Base-by-base conservation (phyloP, 805 yeast species). In the Ascoidea rubescens region DNA sequence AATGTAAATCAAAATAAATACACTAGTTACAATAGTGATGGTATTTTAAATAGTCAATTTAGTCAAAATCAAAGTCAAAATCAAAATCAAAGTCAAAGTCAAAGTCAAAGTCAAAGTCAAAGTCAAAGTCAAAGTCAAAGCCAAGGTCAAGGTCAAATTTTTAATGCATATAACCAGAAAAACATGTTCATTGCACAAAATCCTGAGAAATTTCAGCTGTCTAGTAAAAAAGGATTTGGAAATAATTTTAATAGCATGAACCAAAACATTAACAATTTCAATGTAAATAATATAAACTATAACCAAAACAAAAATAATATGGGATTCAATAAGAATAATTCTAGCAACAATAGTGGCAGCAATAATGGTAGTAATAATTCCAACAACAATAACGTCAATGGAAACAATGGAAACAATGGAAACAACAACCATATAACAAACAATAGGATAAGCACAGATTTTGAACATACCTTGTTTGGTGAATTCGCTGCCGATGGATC, bases 401-500 rank as follows among this genome's bases (percentile, higher is more conserved):
- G 16, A 43, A 43, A 32, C 8, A 14, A 14, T 14, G n/a, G 16
- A 43, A 43, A 32, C 8, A 14, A 16, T 4, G 48, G 47, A 48
- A 16, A 4, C 6, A 14, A 8, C 17, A 48, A 33, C 7, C 21
- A 8, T 28, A 37, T 33, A n/a, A 48, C 14, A 8, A 12, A n/a
- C 30, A n/a, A 17, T 51, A n/a, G 21, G 51, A 45, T 51, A 48
- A n/a, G n/a, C 28, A 21, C 28, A 21, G 28, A 21, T 21, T 21
- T 21, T 21, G 28, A 21, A 21, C 28, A 21, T 21, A 21, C 28
- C 28, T 21, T 21, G 28, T 21, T 55, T 51, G 66, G 65, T 58
- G 88, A 82, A 53, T 84, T 82, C 63, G 85, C 84, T n/a, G 87
- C 87, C 2, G 93, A 85, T 66, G 91, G 88, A 1, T 85, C 91